Conservation (phyloP, 169 alveolate genomes). For the Cyclospora cayetanensis region DNA sequence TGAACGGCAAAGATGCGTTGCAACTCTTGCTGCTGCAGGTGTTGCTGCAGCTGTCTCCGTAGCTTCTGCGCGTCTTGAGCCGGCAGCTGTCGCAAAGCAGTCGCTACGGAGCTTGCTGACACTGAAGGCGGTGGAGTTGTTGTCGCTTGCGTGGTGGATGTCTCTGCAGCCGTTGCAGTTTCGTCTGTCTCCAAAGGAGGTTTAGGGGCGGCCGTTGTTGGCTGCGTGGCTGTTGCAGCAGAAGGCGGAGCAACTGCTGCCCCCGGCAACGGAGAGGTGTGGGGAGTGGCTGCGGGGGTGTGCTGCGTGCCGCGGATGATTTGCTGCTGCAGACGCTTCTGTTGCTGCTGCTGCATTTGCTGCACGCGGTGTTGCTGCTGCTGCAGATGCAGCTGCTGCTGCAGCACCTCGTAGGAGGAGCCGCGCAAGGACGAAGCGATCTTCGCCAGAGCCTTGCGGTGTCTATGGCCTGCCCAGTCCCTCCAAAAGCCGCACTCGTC, state of each 20-base stretch:
- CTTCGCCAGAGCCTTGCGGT: slow-evolving; percentile 7
- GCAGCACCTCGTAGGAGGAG: neutral
- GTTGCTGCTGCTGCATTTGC: slow-evolving; percentile 44
- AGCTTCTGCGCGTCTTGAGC: slow-evolving; percentile 16
- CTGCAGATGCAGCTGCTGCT: neutral
- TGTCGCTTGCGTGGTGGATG: no score
- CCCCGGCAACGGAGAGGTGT: no score
- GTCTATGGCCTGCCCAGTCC: neutral
- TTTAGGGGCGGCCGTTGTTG: no score
- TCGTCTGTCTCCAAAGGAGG: no score
- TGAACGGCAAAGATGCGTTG: slow-evolving; percentile 14
- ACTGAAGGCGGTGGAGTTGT: no score
- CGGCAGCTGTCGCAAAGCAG: neutral
- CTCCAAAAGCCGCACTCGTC: neutral
- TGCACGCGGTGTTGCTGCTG: neutral
- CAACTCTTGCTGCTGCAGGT: slow-evolving; percentile 35
- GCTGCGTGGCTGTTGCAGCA: no score
- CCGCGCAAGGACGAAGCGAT: neutral
- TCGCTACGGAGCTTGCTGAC: slow-evolving; percentile 1
- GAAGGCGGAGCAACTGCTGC: no score
- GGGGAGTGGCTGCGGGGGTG: no score
- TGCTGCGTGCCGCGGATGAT: no score
- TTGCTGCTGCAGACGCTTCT: slow-evolving; percentile 27
- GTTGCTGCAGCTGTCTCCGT: slow-evolving; percentile 55
- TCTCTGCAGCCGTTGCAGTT: no score